Evolutionary conservation across 805 yeast genomes (phyloP), one percentile per base, ranked within the genome.

Genomic region (Candida coleopterorum): DNA sequence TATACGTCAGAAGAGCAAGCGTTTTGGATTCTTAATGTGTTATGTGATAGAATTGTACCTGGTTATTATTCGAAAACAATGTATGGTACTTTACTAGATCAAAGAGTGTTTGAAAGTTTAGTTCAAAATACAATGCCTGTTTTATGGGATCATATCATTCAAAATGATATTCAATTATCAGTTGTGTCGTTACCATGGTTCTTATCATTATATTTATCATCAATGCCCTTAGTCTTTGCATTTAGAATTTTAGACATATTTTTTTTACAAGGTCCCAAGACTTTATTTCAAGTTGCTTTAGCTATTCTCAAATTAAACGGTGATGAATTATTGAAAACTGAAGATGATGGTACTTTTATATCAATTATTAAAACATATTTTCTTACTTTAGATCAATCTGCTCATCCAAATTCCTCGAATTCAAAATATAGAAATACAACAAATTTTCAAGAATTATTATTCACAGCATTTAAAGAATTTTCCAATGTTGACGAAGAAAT

Each of bases 181-280:
- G 94, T 93, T 12, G 90, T 90, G 1, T 86, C 97, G 0, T 64
- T 93, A 29, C 97, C 98, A 2, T 93, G 99, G 99, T 93, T 93
- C 54, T 64, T 93, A 37, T 86, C 96, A 0, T 63, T 93, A 26
- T 93, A 85, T 57, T 74, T 90, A 46, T 89, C 85, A 47, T 81
- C 96, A 0, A 88, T 93, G 95, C 98, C 98, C 0, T 64, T 93
- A 46, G 88, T 88, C 5, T 90, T 79, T 62, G 96, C 98, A 2
- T 85, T 88, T 50, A 70, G 97, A 56, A 84, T 93, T 32, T 72
- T 90, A 50, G 99, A 93, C 58, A 82, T 88, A 16, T 81, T 93
- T 53, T 84, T 93, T 56, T 69, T 85, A 39, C 88, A 88, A 56
- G 99, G 99, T 1, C 80, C 95, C 2, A 80, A 79, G 46, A 82